These are phyloP conservation scores for Cicer judaicum DNA, from an alignment of 306 rosid species.

Conservation along the genomic window DNA sequence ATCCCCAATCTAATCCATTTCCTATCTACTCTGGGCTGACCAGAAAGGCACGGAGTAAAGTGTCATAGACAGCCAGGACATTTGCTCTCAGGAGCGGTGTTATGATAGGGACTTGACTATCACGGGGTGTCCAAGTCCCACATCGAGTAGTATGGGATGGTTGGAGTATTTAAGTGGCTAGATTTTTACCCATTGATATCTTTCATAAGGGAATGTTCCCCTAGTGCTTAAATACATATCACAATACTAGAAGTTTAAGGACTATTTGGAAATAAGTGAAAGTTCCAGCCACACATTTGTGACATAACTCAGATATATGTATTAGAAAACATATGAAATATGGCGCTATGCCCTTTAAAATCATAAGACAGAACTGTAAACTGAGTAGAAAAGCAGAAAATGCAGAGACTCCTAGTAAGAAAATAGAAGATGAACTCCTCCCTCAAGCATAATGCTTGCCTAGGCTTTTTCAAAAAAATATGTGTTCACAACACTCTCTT, in stretches of 20 bases:
- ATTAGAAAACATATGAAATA: no score
- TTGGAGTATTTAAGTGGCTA: neutral
- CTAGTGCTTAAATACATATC: no score
- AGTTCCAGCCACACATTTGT: neutral
- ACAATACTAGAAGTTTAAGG: neutral
- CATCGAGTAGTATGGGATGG: neutral
- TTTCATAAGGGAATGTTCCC: no score
- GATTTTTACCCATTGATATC: no score
- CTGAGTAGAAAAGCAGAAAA: neutral
- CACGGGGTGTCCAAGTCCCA: neutral
- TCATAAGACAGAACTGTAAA: neutral
- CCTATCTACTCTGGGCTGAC: neutral
- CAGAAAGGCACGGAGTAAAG: neutral
- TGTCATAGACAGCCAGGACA: neutral
- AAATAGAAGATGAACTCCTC: constrained; percentile 1
- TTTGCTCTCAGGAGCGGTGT: neutral
- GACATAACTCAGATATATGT: no score
- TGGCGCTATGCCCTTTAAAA: no score
- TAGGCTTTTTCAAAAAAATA: neutral
- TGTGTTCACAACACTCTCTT: no score
- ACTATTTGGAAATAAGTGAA: neutral
- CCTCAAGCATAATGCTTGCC: neutral
- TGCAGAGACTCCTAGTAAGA: neutral
- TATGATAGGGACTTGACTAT: neutral
- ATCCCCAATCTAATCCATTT: neutral